A percentile compares a stretch with the other conserved stretches of the same genome.
Evolutionary conservation across 441 rosid species (phyloP).

Genomic region (Breynia disticha): DNA sequence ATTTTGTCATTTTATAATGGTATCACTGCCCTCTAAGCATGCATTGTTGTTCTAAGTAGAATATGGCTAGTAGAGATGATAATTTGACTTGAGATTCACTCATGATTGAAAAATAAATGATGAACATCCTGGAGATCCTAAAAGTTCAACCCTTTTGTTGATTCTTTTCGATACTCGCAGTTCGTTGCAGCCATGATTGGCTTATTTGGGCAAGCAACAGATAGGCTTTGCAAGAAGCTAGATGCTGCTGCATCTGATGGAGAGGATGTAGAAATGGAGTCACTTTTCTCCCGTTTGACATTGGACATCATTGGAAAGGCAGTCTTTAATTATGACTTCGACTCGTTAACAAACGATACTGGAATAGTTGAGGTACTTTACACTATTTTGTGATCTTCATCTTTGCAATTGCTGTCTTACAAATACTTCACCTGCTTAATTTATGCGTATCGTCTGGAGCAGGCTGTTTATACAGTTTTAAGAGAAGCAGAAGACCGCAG

Average conservation of each 20-base stretch:
- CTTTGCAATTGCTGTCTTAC: not conserved
- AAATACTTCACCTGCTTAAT: constrained; percentile 10
- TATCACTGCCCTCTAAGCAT: no score
- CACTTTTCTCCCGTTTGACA: constrained; percentile 92
- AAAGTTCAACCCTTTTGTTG: not conserved
- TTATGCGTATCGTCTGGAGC: constrained; percentile 14
- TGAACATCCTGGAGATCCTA: no score
- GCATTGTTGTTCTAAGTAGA: no score
- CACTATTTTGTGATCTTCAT: not conserved
- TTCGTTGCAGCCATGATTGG: constrained; percentile 90
- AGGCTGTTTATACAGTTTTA: constrained; percentile 91
- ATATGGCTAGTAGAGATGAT: no score
- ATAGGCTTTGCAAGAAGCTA: constrained; percentile 84
- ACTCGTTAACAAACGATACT: constrained; percentile 81
- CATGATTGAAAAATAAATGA: no score
- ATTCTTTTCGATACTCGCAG: constrained; percentile 29
- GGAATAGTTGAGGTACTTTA: constrained; percentile 83
- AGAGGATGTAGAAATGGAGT: constrained; percentile 93
- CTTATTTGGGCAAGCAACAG: constrained; percentile 82
- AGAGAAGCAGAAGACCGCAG: constrained; percentile 98
- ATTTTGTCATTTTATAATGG: no score
- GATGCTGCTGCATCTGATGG: constrained; percentile 67
- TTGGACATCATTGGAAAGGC: constrained; percentile 94
- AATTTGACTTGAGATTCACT: no score
- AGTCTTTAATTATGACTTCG: constrained; percentile 91